These are phyloP conservation scores for Inonotus obliquus DNA, from an alignment of 1,284 basidiomycete genomes.

Conservation along the genomic window DNA sequence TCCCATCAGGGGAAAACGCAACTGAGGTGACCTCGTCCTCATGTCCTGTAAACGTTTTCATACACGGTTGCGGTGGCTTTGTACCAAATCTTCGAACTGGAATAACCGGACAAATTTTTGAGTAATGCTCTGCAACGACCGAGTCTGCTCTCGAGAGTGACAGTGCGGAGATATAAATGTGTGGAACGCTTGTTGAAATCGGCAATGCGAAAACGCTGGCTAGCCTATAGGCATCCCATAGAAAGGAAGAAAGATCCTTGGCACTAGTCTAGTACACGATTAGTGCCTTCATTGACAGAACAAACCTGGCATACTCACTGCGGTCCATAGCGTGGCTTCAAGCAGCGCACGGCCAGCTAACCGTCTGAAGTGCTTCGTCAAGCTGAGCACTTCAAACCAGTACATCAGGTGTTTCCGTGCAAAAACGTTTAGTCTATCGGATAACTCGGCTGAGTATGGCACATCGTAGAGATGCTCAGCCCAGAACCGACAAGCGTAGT, in stretches of 20 bases:
- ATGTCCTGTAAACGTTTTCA: too few species aligned
- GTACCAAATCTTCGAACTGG: slow-evolving; percentile 6
- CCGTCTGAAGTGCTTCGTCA: background rate
- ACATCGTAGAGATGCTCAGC: slow-evolving; percentile 1
- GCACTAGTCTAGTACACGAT: background rate
- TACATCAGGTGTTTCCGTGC: too few species aligned
- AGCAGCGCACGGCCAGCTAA: too few species aligned
- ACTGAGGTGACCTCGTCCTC: slow-evolving; percentile 16
- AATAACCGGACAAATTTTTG: background rate
- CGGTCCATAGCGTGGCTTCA: too few species aligned
- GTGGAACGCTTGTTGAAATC: slow-evolving; percentile 21
- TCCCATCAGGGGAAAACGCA: slow-evolving; percentile 22
- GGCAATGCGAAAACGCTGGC: slow-evolving; percentile 20
- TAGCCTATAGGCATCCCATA: background rate
- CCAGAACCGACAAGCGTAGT: slow-evolving; percentile 3
- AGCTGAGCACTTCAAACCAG: slow-evolving; percentile 15
- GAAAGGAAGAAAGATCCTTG: background rate
- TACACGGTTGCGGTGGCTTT: too few species aligned
- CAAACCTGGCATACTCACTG: too few species aligned
- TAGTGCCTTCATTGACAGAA: too few species aligned
- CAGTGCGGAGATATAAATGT: slow-evolving; percentile 25
- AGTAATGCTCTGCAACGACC: background rate
- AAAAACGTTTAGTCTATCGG: too few species aligned
- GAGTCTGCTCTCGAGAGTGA: slow-evolving; percentile 19
- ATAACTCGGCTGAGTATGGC: background rate